phyloP scores from a whole-genome alignment of 805 yeast species.

The Metschnikowia shivogae region DNA sequence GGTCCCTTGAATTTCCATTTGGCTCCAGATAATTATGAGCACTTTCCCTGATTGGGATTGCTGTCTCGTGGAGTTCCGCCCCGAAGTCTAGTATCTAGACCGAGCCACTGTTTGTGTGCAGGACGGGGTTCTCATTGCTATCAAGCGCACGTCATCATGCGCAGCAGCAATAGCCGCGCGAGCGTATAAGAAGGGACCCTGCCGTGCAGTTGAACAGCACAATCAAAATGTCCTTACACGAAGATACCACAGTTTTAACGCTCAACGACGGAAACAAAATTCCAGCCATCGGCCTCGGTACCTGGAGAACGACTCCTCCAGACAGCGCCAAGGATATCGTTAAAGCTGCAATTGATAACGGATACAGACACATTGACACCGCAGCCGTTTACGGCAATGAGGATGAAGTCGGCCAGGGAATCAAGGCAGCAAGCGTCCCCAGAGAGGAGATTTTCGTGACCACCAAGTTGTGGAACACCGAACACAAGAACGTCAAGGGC shows the following conservation, averaged over 20 bases:
- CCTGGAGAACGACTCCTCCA: conserved; percentile 58
- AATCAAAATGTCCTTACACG: conserved; percentile 9
- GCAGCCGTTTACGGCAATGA: conserved; percentile 17
- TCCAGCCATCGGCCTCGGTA: conserved; percentile 25
- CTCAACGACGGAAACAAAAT: conserved; percentile 15
- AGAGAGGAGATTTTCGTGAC: conserved; percentile 66
- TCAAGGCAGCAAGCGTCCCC: conserved; percentile 25
- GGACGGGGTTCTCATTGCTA: too few species aligned
- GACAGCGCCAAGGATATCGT: conserved; percentile 54
- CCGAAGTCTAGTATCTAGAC: too few species aligned
- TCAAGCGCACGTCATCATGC: too few species aligned
- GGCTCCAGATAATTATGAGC: too few species aligned
- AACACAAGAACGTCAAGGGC: conserved; percentile 48
- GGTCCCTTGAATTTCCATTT: too few species aligned
- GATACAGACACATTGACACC: conserved; percentile 18
- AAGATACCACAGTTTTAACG: conserved; percentile 8
- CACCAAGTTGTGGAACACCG: conserved; percentile 65
- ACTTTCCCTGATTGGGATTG: too few species aligned
- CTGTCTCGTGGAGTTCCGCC: too few species aligned
- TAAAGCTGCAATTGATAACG: conserved; percentile 48
- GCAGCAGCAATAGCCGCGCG: too few species aligned
- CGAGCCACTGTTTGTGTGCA: too few species aligned
- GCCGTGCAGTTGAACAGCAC: neutral
- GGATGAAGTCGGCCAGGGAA: conserved; percentile 15
- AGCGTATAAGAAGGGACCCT: too few species aligned